Conservation (phyloP, 306 rosid species). For the Inga leiocalycina region DNA sequence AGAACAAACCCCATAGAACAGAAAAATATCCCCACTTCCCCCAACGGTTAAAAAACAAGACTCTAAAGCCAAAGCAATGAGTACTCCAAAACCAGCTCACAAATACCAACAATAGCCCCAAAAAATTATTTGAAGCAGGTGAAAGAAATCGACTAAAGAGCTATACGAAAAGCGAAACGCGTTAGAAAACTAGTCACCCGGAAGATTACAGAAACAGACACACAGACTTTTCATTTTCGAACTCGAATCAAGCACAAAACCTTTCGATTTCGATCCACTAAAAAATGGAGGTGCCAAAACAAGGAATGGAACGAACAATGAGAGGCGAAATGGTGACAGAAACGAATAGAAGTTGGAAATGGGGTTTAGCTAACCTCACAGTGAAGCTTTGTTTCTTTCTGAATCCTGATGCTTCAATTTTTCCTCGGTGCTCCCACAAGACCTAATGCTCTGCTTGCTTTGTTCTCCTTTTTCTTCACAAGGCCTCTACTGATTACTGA, state of each 20-base stretch:
- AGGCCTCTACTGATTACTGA: background rate
- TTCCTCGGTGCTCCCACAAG: slow-evolving; percentile 11
- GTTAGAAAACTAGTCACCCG: background rate
- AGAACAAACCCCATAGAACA: background rate
- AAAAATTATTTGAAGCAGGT: background rate
- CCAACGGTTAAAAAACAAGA: slow-evolving; percentile 6
- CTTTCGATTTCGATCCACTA: background rate
- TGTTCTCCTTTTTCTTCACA: background rate
- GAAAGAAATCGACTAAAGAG: background rate
- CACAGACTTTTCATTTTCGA: slow-evolving; percentile 25
- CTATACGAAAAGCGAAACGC: slow-evolving; percentile 22
- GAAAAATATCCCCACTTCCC: background rate
- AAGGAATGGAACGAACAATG: background rate
- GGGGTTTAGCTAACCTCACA: slow-evolving; percentile 21
- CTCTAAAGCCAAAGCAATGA: background rate
- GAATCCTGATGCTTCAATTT: background rate
- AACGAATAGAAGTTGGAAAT: background rate
- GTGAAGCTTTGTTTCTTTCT: slow-evolving; percentile 23
- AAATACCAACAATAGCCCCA: background rate
- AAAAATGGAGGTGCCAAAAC: background rate
- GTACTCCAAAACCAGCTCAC: background rate
- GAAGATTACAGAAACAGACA: slow-evolving; percentile 25
- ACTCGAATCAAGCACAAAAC: slow-evolving; percentile 1
- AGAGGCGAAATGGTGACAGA: slow-evolving; percentile 7
- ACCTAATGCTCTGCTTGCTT: background rate